Evolutionary conservation across 768 basidiomycete species (phyloP).

Genomic region (Boletus reticulatus): DNA sequence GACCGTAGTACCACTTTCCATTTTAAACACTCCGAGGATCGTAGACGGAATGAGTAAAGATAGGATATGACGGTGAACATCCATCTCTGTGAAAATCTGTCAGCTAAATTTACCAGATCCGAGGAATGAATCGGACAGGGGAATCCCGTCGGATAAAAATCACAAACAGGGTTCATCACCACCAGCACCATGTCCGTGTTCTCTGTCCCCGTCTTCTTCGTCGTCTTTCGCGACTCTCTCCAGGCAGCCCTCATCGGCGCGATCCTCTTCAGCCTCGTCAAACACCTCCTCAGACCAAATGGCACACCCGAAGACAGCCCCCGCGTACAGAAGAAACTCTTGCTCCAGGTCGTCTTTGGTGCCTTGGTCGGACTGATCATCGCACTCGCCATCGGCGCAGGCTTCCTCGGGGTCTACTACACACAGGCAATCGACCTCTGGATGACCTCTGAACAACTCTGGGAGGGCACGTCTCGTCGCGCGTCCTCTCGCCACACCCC

Average conservation of each 20-base stretch:
- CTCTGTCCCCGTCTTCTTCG: slow-evolving; percentile 93
- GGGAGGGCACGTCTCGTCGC: slow-evolving; percentile 68
- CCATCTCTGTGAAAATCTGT: too few relatives aligned
- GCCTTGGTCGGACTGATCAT: slow-evolving; percentile 71
- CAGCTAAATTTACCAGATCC: too few relatives aligned
- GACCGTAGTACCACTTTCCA: not conserved
- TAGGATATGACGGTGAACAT: too few relatives aligned
- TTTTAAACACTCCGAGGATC: too few relatives aligned
- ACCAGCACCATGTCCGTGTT: slow-evolving; percentile 50
- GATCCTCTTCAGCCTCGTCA: slow-evolving; percentile 87
- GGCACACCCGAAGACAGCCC: slow-evolving; percentile 1
- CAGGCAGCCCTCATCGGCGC: slow-evolving; percentile 93
- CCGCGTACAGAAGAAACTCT: slow-evolving; percentile 62
- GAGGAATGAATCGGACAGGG: not conserved
- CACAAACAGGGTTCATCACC: not conserved
- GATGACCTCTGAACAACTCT: slow-evolving; percentile 79
- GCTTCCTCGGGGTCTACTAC: slow-evolving; percentile 95
- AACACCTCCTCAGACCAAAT: slow-evolving; percentile 61
- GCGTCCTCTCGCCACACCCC: not conserved
- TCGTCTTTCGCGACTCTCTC: slow-evolving; percentile 92
- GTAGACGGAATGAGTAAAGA: too few relatives aligned
- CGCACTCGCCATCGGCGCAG: slow-evolving; percentile 81
- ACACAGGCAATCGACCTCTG: slow-evolving; percentile 85
- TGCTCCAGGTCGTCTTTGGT: slow-evolving; percentile 73
- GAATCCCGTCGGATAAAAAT: not conserved